phyloP scores from a whole-genome alignment of 768 basidiomycete genomes.

The Leccinum uliginosum region DNA sequence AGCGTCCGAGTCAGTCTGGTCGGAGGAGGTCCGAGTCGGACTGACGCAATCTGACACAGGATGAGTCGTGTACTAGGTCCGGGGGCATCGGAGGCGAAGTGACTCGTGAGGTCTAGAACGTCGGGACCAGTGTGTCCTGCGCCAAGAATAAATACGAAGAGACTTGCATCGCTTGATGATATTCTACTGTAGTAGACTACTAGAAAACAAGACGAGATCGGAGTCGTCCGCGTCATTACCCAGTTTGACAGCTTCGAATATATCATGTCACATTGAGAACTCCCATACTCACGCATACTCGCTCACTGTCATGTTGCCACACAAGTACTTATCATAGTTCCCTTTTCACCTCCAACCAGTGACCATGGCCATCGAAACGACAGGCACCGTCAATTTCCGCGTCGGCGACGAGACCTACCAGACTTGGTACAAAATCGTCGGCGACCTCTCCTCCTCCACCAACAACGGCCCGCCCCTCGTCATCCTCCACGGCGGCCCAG shows the following conservation, averaged over 20 bases:
- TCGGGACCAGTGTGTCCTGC: too few relatives aligned
- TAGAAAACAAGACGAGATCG: too few relatives aligned
- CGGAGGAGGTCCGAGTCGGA: not conserved
- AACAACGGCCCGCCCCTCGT: slow-evolving; percentile 24
- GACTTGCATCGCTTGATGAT: too few relatives aligned
- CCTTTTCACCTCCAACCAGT: not conserved
- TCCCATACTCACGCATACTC: too few relatives aligned
- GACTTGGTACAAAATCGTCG: slow-evolving; percentile 42
- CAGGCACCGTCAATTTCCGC: slow-evolving; percentile 14
- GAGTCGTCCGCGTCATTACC: too few relatives aligned
- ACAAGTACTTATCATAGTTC: not conserved
- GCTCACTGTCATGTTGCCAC: too few relatives aligned
- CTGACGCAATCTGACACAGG: slow-evolving; percentile 5
- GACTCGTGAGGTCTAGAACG: not conserved
- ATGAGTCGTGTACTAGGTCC: slow-evolving; percentile 12
- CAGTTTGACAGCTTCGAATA: too few relatives aligned
- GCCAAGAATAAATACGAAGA: too few relatives aligned
- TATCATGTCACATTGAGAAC: too few relatives aligned
- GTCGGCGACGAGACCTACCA: slow-evolving; percentile 24
- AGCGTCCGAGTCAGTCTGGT: slow-evolving; percentile 8
- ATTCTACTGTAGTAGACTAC: too few relatives aligned
- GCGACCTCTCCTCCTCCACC: slow-evolving; percentile 28
- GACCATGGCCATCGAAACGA: slow-evolving; percentile 9
- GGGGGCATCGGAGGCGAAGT: not conserved
- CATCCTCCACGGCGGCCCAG: slow-evolving; percentile 43